Evolutionary conservation across 73 alveolate genomes (phyloP).

Genomic region (Paramecium caudatum): DNA sequence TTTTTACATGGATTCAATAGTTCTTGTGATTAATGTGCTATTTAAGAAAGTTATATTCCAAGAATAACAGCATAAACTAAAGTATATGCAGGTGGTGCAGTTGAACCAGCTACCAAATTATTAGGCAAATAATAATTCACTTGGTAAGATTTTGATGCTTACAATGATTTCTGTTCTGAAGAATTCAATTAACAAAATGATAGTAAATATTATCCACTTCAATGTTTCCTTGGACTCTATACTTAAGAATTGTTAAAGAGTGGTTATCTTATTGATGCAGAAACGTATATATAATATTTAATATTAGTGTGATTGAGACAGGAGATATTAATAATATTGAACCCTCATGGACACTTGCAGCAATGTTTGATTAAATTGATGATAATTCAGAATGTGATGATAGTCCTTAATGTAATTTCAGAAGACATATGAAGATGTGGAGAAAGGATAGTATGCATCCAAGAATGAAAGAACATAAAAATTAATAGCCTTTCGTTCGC

Average conservation of each 20-base stretch:
- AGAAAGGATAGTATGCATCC: slow-evolving; percentile 52
- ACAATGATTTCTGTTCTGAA: not conserved
- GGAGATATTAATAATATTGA: slow-evolving; percentile 59
- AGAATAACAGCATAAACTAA: not conserved
- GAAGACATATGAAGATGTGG: not conserved
- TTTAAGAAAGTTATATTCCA: not conserved
- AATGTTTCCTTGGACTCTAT: slow-evolving; percentile 70
- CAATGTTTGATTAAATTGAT: slow-evolving; percentile 69
- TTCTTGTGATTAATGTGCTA: not conserved
- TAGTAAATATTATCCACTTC: not conserved
- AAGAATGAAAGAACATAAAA: not conserved
- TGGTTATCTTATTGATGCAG: slow-evolving; percentile 57
- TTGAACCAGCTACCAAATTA: not conserved
- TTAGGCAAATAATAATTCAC: too few relatives aligned
- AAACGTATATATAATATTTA: not conserved
- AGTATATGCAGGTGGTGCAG: not conserved
- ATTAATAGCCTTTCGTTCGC: too few relatives aligned
- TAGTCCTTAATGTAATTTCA: slow-evolving; percentile 33
- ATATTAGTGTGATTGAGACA: slow-evolving; percentile 20
- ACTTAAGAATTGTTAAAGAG: slow-evolving; percentile 19
- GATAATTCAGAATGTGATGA: not conserved
- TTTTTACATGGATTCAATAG: not conserved
- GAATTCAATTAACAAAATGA: not conserved
- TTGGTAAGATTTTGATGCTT: not conserved
- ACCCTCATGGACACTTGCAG: slow-evolving; percentile 77